phyloP scores from a whole-genome alignment of 345 rosid genomes.

The Eucalyptus viminalis region DNA sequence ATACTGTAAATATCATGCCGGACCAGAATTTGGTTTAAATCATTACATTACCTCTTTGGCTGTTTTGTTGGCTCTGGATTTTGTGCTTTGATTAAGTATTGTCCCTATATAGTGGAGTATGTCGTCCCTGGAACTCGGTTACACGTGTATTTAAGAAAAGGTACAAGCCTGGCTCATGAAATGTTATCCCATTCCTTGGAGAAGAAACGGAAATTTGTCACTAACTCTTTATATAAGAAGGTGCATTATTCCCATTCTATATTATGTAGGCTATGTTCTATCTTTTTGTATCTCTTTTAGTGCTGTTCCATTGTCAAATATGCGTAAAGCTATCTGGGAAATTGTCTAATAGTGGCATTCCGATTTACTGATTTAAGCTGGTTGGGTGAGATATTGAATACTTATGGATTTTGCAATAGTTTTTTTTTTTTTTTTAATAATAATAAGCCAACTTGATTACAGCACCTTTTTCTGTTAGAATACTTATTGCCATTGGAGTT shows the following conservation, averaged over 20 bases:
- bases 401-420: not conserved
- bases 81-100: not conserved
- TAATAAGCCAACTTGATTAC: not conserved
- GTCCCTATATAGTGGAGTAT: not conserved
- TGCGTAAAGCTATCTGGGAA: not conserved
- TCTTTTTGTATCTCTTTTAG: not conserved
- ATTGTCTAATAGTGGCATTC: not conserved
- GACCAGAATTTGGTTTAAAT: not conserved
- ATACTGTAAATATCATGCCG: not conserved
- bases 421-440: not conserved
- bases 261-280: not conserved
- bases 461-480: not conserved
- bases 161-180: not conserved
- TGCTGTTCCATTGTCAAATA: not conserved
- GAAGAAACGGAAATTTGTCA: not conserved
- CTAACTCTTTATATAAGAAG: not conserved
- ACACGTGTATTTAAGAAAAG: not conserved
- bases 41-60: not conserved
- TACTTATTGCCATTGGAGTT: not conserved
- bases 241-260: not conserved
- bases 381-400: not conserved
- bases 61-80: not conserved
- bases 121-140: not conserved
- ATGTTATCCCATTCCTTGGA: not conserved
- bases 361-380: not conserved